Conservation (phyloP, 2,329 filamentous ascomycete genomes). For the Nothomitra cinnamomea region DNA sequence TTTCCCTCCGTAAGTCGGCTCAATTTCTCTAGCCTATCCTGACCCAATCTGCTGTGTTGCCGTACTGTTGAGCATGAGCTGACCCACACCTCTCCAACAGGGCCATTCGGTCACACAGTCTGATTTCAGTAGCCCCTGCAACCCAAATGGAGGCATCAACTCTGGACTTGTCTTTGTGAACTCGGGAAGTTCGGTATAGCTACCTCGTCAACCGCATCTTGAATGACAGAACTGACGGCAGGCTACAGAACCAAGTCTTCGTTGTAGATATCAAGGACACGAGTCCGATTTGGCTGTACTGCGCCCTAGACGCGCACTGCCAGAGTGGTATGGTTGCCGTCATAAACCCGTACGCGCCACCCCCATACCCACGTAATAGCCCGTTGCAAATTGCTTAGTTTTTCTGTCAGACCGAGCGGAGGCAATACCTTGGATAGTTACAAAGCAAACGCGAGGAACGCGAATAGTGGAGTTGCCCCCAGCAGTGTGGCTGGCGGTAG, state of each 20-base stretch:
- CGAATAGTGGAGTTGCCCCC: not conserved
- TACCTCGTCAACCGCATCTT: not conserved
- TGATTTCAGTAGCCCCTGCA: slow-evolving; percentile 54
- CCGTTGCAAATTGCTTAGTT: not conserved
- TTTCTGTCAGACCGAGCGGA: not conserved
- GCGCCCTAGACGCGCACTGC: slow-evolving; percentile 58
- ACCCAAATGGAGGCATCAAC: not conserved
- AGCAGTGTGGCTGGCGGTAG: not conserved
- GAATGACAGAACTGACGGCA: not conserved
- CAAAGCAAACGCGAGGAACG: not conserved
- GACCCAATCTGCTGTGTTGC: too few relatives aligned
- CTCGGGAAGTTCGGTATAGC: not conserved
- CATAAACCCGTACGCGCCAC: slow-evolving; percentile 48
- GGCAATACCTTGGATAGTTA: not conserved
- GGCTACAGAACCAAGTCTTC: not conserved
- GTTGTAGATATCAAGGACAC: slow-evolving; percentile 46
- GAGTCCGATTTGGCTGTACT: slow-evolving; percentile 65
- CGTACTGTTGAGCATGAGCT: not conserved
- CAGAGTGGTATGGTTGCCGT: slow-evolving; percentile 59
- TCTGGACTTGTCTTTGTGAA: not conserved
- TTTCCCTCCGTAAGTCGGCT: slow-evolving; percentile 24
- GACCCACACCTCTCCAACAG: slow-evolving; percentile 8
- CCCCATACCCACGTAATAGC: not conserved
- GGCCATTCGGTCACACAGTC: slow-evolving; percentile 74
- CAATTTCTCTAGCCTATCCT: too few relatives aligned